Evolutionary conservation across 1,284 basidiomycete genomes (phyloP).

Genomic region (Boletus mariae): DNA sequence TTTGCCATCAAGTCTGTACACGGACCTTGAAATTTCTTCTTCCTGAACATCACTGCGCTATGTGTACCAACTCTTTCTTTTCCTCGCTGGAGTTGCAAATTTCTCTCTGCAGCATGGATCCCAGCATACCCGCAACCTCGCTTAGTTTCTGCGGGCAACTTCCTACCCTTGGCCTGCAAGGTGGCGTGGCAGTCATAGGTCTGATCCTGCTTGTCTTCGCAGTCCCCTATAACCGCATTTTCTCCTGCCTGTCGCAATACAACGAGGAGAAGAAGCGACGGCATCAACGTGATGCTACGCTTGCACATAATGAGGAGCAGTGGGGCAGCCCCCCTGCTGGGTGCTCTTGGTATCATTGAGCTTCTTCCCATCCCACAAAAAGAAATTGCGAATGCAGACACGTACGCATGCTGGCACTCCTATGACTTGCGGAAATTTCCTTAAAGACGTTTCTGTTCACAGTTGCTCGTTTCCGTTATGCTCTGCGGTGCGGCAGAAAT

Average conservation of each 20-base stretch:
- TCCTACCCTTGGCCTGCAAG: constrained; percentile 32
- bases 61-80: constrained; percentile 7
- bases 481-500: constrained; percentile 24
- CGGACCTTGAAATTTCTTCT: constrained; percentile 11
- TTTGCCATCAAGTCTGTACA: constrained; percentile 5
- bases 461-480: constrained; percentile 16
- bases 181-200: constrained; percentile 21
- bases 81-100: constrained; percentile 16
- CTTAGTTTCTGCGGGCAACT: constrained; percentile 28
- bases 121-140: constrained; percentile 24
- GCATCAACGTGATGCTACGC: constrained; percentile 33
- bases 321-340: constrained; percentile 21
- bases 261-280: constrained; percentile 28
- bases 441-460: constrained; percentile 12
- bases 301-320: constrained; percentile 25
- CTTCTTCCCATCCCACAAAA: constrained; percentile 21
- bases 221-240: constrained; percentile 23
- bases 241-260: constrained; percentile 26
- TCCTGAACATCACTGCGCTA: constrained; percentile 8
- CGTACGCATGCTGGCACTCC: constrained; percentile 21
- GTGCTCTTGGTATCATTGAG: constrained; percentile 10
- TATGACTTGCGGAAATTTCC: constrained; percentile 31
- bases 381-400: constrained; percentile 26
- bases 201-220: constrained; percentile 27
- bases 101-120: constrained; percentile 19